Evolutionary conservation across 805 yeast genomes (phyloP).

Genomic region (Cyberlindnera japonica): DNA sequence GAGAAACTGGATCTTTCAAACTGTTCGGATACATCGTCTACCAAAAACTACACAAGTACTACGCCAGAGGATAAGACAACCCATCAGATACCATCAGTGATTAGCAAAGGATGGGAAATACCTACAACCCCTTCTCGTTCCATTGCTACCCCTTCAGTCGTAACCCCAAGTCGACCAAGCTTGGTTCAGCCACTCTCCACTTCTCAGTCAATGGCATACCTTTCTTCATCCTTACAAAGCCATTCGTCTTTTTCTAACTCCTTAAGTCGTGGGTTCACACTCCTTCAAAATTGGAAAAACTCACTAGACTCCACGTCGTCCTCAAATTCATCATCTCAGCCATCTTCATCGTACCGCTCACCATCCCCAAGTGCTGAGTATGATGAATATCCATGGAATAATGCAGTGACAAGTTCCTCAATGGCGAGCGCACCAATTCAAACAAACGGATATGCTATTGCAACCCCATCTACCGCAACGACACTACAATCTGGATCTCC

Average conservation of each 20-base stretch:
- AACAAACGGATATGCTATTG: not conserved
- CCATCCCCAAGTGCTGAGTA: conserved; percentile 37
- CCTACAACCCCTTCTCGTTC: conserved; percentile 31
- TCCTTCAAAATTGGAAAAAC: conserved; percentile 24
- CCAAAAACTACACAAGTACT: not conserved
- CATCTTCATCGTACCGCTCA: conserved; percentile 19
- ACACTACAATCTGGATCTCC: conserved; percentile 2
- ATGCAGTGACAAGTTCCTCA: not conserved
- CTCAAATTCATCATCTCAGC: conserved; percentile 23
- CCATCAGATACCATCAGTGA: conserved; percentile 26
- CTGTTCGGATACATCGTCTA: not conserved
- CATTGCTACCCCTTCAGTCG: conserved; percentile 27
- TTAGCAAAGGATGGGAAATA: conserved; percentile 39
- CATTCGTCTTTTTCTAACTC: conserved; percentile 33
- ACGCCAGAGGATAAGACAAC: conserved; percentile 16
- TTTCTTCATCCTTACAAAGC: conserved; percentile 36
- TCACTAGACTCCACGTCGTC: conserved; percentile 30
- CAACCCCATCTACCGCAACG: not conserved
- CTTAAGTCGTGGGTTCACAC: conserved; percentile 25
- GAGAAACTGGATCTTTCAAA: not conserved
- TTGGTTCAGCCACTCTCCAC: conserved; percentile 33
- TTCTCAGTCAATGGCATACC: conserved; percentile 34
- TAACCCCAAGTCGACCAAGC: conserved; percentile 34
- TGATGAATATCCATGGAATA: conserved; percentile 40
- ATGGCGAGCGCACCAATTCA: not conserved